Conservation (phyloP, 768 basidiomycete genomes). For the Strobilomyces confusus region DNA sequence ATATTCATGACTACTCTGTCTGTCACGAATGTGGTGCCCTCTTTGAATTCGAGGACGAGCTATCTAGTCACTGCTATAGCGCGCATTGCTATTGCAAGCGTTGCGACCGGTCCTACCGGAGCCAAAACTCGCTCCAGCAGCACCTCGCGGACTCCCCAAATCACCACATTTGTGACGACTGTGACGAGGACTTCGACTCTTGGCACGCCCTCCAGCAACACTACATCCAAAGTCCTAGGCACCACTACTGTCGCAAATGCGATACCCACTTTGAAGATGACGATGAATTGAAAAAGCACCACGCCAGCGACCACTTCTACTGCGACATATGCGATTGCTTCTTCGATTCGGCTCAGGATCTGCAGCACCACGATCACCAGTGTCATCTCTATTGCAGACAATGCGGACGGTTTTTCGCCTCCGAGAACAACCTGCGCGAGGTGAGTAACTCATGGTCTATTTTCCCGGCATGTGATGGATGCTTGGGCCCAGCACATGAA, state of each 20-base stretch:
- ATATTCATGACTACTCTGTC: too few relatives aligned
- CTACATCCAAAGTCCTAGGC: conserved; percentile 45
- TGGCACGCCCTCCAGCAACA: conserved; percentile 43
- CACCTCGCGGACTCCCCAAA: conserved; percentile 34
- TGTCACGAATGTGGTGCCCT: too few relatives aligned
- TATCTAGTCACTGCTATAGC: too few relatives aligned
- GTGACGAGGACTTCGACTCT: conserved; percentile 43
- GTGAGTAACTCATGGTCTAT: conserved; percentile 2
- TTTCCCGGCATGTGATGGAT: not conserved
- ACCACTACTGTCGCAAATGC: conserved; percentile 54
- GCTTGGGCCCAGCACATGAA: conserved; percentile 40
- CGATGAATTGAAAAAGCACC: conserved; percentile 39
- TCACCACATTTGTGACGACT: conserved; percentile 47
- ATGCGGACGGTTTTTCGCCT: conserved; percentile 43
- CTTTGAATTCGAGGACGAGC: too few relatives aligned
- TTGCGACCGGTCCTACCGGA: conserved; percentile 38
- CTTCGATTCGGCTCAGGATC: conserved; percentile 30
- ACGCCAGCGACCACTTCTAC: conserved; percentile 36
- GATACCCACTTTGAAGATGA: conserved; percentile 37
- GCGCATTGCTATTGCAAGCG: conserved; percentile 24
- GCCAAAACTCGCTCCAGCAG: conserved; percentile 27
- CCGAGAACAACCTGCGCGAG: conserved; percentile 14
- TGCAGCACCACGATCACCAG: conserved; percentile 55
- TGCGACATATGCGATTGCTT: conserved; percentile 41
- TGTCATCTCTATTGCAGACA: conserved; percentile 39